phyloP scores from a whole-genome alignment of 495 filamentous ascomycete genomes.

The Penicillium ucsense region DNA sequence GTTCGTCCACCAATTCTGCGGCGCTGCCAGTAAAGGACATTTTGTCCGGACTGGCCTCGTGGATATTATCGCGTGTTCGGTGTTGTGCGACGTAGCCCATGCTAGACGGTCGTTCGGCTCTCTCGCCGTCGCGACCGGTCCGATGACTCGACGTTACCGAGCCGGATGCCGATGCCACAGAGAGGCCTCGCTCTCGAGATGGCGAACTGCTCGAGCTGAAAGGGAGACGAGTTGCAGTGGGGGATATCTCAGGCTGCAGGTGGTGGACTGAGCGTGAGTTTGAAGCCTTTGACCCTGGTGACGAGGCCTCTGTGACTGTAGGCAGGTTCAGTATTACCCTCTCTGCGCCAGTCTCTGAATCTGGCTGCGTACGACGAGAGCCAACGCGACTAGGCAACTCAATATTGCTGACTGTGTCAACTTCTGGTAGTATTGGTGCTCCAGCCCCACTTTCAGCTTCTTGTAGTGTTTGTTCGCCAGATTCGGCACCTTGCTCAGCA shows the following conservation, averaged over 20 bases:
- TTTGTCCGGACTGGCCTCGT: conserved; percentile 47
- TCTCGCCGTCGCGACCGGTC: conserved; percentile 20
- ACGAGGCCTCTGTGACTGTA: conserved; percentile 15
- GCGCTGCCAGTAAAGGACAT: conserved; percentile 38
- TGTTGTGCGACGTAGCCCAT: conserved; percentile 69
- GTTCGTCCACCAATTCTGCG: conserved; percentile 39
- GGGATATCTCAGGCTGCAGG: conserved; percentile 20
- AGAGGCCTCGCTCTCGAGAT: conserved; percentile 39
- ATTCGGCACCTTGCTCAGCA: conserved; percentile 5
- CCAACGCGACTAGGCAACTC: conserved; percentile 54
- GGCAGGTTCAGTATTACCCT: conserved; percentile 5
- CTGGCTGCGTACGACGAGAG: conserved; percentile 42
- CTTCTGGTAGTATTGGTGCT: conserved; percentile 48
- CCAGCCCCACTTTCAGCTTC: conserved; percentile 4
- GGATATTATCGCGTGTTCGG: conserved; percentile 47
- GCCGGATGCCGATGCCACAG: conserved; percentile 34
- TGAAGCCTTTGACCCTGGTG: conserved; percentile 3
- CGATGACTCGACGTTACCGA: conserved; percentile 37
- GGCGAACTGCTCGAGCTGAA: conserved; percentile 46
- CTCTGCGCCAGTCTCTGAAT: conserved; percentile 17
- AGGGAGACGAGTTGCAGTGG: conserved; percentile 42
- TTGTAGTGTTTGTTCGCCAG: conserved; percentile 13
- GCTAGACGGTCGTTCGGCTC: conserved; percentile 51
- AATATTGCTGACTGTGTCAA: conserved; percentile 54
- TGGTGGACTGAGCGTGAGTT: conserved; percentile 12